These are phyloP conservation scores for Penicillium sp. DNA, from an alignment of 2,329 filamentous ascomycete genomes.

Conservation along the genomic window DNA sequence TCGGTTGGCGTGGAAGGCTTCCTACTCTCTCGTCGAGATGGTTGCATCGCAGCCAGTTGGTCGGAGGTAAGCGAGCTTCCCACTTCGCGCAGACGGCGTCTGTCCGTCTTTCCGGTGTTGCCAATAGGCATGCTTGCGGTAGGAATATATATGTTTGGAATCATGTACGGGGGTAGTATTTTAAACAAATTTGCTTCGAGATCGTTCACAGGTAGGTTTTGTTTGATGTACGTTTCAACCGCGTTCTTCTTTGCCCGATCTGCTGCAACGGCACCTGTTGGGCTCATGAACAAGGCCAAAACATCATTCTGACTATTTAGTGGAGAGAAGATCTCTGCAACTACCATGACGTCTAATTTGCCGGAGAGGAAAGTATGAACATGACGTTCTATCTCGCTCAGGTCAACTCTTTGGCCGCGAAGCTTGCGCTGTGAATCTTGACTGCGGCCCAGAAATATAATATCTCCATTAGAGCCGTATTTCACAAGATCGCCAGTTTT, in stretches of 20 bases:
- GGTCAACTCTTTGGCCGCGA: conserved; percentile 45
- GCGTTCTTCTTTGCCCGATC: background rate
- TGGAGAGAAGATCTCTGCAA: background rate
- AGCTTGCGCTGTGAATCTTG: conserved; percentile 45
- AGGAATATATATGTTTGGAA: conserved; percentile 4
- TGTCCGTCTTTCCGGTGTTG: conserved; percentile 9
- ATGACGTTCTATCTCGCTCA: conserved; percentile 39
- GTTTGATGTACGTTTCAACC: background rate
- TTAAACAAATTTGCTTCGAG: background rate
- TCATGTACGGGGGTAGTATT: conserved; percentile 14
- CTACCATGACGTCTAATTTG: background rate
- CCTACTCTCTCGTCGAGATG: background rate
- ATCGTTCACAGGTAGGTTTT: background rate
- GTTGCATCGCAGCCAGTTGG: conserved; percentile 17
- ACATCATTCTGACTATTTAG: background rate
- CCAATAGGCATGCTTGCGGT: background rate
- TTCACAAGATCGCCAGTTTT: conserved; percentile 30
- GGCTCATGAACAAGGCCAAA: background rate
- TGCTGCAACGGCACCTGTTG: background rate
- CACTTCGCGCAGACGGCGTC: background rate
- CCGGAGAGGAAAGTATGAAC: background rate
- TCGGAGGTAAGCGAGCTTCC: background rate
- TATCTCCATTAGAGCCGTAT: conserved; percentile 19
- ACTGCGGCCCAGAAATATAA: conserved; percentile 25
- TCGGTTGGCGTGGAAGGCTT: conserved; percentile 14